Evolutionary conservation across 1,284 basidiomycete genomes (phyloP).

Genomic region (Phlebopus sp.): DNA sequence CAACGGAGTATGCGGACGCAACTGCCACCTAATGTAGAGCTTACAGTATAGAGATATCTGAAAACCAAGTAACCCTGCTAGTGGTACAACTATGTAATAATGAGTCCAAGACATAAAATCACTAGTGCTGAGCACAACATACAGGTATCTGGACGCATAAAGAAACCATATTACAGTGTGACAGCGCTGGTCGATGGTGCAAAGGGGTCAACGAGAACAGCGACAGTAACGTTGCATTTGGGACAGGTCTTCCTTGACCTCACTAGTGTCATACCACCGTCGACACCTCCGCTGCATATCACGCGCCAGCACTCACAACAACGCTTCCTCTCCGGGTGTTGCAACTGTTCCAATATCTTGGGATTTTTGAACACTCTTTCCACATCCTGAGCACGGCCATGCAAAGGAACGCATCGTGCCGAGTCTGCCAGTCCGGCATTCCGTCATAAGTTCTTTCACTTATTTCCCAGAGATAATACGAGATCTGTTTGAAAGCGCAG

Average conservation of each 20-base stretch:
- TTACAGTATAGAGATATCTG: no score
- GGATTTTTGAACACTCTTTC: neutral
- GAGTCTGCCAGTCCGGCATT: constrained; percentile 7
- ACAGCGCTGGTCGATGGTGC: constrained; percentile 15
- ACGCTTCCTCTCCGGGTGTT: constrained; percentile 1
- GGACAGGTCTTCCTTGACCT: constrained; percentile 6
- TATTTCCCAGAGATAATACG: constrained; percentile 1
- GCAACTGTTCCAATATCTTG: neutral
- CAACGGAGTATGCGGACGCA: no score
- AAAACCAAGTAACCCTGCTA: neutral
- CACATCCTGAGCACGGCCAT: constrained; percentile 1
- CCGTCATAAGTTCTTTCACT: constrained; percentile 3
- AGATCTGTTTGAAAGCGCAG: constrained; percentile 2
- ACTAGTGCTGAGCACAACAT: neutral
- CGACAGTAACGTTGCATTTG: neutral
- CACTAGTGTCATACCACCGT: neutral
- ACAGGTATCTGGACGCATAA: neutral
- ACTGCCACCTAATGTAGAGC: no score
- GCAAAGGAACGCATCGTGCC: neutral
- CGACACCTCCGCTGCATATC: neutral
- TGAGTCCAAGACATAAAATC: neutral
- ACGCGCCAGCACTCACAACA: constrained; percentile 8
- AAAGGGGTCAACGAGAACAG: constrained; percentile 6
- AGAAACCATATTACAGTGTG: neutral
- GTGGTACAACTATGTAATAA: no score